Conservation (phyloP, 495 filamentous ascomycete species). For the Neurospora sp. region DNA sequence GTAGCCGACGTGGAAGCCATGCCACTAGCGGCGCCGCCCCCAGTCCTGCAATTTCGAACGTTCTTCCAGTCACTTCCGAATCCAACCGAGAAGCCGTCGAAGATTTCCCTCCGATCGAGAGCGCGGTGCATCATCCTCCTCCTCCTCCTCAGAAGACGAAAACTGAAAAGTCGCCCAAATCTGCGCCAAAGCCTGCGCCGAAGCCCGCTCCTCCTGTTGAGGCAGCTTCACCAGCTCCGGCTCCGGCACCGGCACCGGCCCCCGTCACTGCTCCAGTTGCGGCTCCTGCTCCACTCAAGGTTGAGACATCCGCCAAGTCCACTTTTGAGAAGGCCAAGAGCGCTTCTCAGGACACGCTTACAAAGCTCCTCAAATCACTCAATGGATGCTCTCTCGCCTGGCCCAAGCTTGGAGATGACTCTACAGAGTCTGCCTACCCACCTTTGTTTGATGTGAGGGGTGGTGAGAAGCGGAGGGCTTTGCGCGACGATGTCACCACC, state of each 20-base stretch:
- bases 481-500: slow-evolving; percentile 57
- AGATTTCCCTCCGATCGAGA: slow-evolving; percentile 12
- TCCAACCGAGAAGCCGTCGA: slow-evolving; percentile 27
- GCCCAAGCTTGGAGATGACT: slow-evolving; percentile 15
- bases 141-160: slow-evolving; percentile 1
- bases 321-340: slow-evolving; percentile 8
- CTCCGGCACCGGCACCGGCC: slow-evolving; percentile 2
- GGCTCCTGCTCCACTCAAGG: neutral
- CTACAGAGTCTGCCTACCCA: slow-evolving; percentile 39
- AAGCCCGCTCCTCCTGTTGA: neutral
- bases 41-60: slow-evolving; percentile 63
- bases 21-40: slow-evolving; percentile 69
- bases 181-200: neutral
- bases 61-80: slow-evolving; percentile 44
- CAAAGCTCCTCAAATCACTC: slow-evolving; percentile 25
- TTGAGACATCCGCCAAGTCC: slow-evolving; percentile 1
- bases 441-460: slow-evolving; percentile 74
- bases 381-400: slow-evolving; percentile 19
- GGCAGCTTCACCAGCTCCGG: neutral
- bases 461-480: slow-evolving; percentile 61
- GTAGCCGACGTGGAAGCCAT: slow-evolving; percentile 63
- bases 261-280: neutral
- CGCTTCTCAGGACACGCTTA: slow-evolving; percentile 13
- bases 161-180: neutral
- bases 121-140: slow-evolving; percentile 1